Percentiles rank a stretch among this genome's conserved stretches.
phyloP scores from a whole-genome alignment of 306 rosid genomes.

The Medicago ruthenica region DNA sequence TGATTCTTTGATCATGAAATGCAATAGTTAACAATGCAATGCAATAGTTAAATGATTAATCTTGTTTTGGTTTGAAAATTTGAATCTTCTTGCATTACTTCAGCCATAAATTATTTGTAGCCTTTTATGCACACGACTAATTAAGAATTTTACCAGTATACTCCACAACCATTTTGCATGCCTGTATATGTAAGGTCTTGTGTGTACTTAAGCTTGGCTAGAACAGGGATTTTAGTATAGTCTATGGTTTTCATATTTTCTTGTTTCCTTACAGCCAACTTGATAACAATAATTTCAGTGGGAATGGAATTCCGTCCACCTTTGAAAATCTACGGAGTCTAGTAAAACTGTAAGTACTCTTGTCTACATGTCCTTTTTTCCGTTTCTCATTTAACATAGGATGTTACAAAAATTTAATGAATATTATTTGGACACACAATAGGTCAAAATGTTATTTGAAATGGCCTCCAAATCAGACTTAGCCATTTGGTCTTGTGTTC shows the following conservation, averaged over 20 bases:
- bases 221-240: not conserved
- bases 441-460: not conserved
- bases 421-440: constrained; percentile 3
- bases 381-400: constrained; percentile 7
- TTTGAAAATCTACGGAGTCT: constrained; percentile 45
- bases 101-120: too few species aligned
- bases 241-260: constrained; percentile 18
- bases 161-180: not conserved
- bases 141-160: not conserved
- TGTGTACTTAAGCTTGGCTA: constrained; percentile 27
- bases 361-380: not conserved
- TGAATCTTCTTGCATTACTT: not conserved
- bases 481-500: not conserved
- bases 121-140: too few species aligned
- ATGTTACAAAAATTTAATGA: constrained; percentile 22
- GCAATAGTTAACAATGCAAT: not conserved
- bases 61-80: not conserved
- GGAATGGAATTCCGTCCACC: constrained; percentile 52
- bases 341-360: constrained; percentile 54
- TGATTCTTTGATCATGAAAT: constrained; percentile 19
- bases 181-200: constrained; percentile 3
- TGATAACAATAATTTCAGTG: constrained; percentile 57
- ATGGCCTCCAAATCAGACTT: constrained; percentile 5
- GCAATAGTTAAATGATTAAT: constrained; percentile 4
- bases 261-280: constrained; percentile 54